Percentiles rank a stretch among this genome's conserved stretches.
These are phyloP conservation scores for Parachlorella kessleri DNA, from an alignment of 139 green algal genomes.

Conservation along the genomic window DNA sequence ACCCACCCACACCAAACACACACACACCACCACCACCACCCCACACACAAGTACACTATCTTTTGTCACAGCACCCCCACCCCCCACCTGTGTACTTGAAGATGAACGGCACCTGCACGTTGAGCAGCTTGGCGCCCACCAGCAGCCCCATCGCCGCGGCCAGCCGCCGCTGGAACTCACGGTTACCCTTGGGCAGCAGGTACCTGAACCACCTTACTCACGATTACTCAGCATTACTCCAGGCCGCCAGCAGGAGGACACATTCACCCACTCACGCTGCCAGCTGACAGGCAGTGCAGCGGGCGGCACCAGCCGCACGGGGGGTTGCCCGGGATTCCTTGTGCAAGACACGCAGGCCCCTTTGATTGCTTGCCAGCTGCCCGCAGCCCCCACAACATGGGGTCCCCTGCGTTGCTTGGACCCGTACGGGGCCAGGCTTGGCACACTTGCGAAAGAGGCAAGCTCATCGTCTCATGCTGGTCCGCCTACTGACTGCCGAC, in stretches of 20 bases:
- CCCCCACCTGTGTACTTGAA: constrained; percentile 83
- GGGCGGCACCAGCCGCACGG: not conserved
- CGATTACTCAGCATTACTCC: not conserved
- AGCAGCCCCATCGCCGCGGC: constrained; percentile 67
- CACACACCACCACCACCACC: no score
- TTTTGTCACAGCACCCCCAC: no score
- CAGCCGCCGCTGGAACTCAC: constrained; percentile 67
- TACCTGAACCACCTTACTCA: constrained; percentile 25
- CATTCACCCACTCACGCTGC: not conserved
- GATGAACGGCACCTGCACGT: constrained; percentile 87
- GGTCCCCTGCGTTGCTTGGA: not conserved
- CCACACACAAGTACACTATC: no score
- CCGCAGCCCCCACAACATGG: not conserved
- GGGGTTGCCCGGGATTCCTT: no score
- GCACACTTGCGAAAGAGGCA: not conserved
- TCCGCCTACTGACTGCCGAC: no score
- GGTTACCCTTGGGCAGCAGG: constrained; percentile 39
- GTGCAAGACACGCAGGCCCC: no score
- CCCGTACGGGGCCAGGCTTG: not conserved
- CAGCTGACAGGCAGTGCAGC: not conserved
- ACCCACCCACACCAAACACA: no score
- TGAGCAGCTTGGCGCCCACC: constrained; percentile 41
- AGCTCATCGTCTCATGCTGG: no score
- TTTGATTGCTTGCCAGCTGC: not conserved
- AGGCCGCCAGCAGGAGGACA: not conserved